Conservation (phyloP, 169 alveolate genomes). For the Sarcocystis neurona region DNA sequence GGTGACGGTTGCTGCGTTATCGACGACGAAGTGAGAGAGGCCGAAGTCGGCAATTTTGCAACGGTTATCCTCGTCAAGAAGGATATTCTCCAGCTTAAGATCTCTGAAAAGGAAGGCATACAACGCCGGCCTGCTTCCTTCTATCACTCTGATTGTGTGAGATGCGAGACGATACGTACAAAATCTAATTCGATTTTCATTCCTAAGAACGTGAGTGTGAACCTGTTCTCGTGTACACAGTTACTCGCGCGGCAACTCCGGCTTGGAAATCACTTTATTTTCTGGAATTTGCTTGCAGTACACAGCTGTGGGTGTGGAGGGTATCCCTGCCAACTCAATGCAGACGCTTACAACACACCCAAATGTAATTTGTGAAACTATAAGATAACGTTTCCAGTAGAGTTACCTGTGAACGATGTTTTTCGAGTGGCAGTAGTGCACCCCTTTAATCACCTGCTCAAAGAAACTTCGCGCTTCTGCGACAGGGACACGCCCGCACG, state of each 20-base stretch:
- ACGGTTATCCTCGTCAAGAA: constrained; percentile 78
- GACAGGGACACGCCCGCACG: not conserved
- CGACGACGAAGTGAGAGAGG: constrained; percentile 69
- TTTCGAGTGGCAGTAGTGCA: constrained; percentile 79
- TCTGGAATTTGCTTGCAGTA: too few species aligned
- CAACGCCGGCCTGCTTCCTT: not conserved
- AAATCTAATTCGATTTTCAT: too few species aligned
- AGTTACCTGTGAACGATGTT: constrained; percentile 81
- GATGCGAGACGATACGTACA: too few species aligned
- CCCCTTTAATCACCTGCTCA: constrained; percentile 77
- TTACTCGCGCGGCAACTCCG: too few species aligned
- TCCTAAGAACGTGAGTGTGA: too few species aligned
- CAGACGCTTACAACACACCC: too few species aligned
- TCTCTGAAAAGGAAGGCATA: constrained; percentile 81
- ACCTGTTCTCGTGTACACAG: too few species aligned
- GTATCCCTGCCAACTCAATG: too few species aligned
- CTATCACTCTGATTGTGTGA: not conserved
- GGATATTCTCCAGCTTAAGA: constrained; percentile 88
- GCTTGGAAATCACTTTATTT: too few species aligned
- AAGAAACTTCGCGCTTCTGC: constrained; percentile 71
- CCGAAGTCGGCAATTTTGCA: constrained; percentile 90
- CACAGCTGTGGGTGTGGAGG: too few species aligned
- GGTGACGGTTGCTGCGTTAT: constrained; percentile 68
- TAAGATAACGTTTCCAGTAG: too few species aligned
- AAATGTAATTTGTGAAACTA: too few species aligned